These are phyloP conservation scores for Spinacia oleracea DNA, from an alignment of 179 eudicot species.

Conservation along the genomic window DNA sequence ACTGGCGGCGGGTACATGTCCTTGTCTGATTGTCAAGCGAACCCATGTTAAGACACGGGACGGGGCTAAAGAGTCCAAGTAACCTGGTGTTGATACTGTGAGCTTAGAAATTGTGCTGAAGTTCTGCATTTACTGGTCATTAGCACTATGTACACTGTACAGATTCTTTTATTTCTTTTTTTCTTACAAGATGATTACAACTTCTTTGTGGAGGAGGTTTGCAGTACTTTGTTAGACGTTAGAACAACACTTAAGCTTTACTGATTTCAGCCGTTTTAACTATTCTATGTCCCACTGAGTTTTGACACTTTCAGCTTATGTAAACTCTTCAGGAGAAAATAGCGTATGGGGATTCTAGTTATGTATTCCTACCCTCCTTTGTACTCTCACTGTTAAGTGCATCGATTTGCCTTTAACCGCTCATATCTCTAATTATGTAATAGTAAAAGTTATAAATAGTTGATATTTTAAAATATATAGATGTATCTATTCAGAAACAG, in stretches of 20 bases:
- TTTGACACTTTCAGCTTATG: not conserved
- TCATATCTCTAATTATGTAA: too few relatives aligned
- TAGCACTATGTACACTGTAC: not conserved
- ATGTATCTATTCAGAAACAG: too few relatives aligned
- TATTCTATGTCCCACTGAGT: not conserved
- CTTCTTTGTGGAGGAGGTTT: not conserved
- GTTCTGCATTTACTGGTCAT: not conserved
- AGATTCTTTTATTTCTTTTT: not conserved
- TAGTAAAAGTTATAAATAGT: too few relatives aligned
- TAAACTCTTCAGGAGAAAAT: too few relatives aligned
- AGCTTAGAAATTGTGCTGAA: not conserved
- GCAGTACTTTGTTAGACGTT: not conserved
- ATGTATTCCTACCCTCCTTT: too few relatives aligned
- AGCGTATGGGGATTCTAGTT: not conserved
- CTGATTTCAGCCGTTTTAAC: not conserved
- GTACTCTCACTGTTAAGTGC: too few relatives aligned
- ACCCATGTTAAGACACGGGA: not conserved
- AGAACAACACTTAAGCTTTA: not conserved
- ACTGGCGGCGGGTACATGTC: not conserved
- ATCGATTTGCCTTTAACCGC: too few relatives aligned
- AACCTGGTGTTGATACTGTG: not conserved
- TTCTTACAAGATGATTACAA: not conserved
- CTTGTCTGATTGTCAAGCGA: not conserved
- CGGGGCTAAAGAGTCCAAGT: not conserved
- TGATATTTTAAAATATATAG: too few relatives aligned